Evolutionary conservation across 1,139 yeast species (phyloP).

Genomic region (Diutina siamensis): DNA sequence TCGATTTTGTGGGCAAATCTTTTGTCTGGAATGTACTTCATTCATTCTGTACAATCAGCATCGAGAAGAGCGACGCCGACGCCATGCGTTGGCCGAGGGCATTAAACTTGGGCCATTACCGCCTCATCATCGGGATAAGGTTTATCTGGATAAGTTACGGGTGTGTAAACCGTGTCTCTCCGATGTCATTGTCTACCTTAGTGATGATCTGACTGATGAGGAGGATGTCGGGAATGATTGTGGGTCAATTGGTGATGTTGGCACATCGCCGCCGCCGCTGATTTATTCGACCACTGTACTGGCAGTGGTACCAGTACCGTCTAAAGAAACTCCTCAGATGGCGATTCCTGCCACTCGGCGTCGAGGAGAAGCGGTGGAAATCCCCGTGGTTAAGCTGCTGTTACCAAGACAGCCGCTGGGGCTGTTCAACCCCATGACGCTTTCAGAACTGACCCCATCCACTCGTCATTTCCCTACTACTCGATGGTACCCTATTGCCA

Average conservation of each 20-base stretch:
- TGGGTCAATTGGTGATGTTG: too few species aligned
- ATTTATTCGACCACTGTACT: background rate
- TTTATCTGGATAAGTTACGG: conserved; percentile 56
- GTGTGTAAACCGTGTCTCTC: conserved; percentile 73
- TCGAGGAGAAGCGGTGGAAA: conserved; percentile 63
- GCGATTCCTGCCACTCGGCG: conserved; percentile 75
- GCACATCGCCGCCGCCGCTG: background rate
- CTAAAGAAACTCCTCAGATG: conserved; percentile 61
- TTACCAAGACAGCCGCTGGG: conserved; percentile 5
- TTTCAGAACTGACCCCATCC: conserved; percentile 3
- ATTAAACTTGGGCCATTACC: background rate
- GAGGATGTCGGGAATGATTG: background rate
- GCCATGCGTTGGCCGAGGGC: conserved; percentile 4
- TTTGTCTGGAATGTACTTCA: conserved; percentile 78
- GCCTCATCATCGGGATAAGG: conserved; percentile 9
- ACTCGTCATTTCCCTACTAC: background rate
- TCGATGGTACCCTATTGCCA: background rate
- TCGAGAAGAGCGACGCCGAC: conserved; percentile 23
- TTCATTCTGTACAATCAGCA: conserved; percentile 70
- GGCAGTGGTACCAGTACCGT: conserved; percentile 1
- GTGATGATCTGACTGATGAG: conserved; percentile 36
- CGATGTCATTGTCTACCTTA: conserved; percentile 51
- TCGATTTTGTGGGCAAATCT: conserved; percentile 90
- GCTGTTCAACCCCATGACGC: conserved; percentile 2
- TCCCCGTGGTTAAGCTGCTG: conserved; percentile 27